These are phyloP conservation scores for Pinus albicaulis DNA, from an alignment of 75 land plant genomes.

Conservation along the genomic window DNA sequence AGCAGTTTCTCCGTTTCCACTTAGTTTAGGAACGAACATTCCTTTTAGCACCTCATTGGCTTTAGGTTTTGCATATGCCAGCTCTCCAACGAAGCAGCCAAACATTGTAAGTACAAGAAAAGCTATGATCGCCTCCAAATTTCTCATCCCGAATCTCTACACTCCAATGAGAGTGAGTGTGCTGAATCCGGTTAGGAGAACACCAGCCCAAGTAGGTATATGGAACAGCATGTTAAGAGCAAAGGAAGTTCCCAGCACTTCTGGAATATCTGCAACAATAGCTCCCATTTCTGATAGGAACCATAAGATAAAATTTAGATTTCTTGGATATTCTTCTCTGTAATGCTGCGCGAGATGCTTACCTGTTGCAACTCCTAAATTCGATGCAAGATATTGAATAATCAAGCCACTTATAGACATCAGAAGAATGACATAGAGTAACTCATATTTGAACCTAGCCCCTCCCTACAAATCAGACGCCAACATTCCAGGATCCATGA, in stretches of 20 bases:
- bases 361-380: conserved; percentile 78
- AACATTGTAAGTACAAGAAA: conserved; percentile 75
- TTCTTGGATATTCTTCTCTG: conserved; percentile 55
- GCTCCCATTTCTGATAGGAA: conserved; percentile 71
- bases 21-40: conserved; percentile 68
- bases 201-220: conserved; percentile 85
- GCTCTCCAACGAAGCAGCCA: conserved; percentile 69
- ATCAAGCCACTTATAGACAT: conserved; percentile 59
- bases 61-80: conserved; percentile 77
- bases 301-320: conserved; percentile 59
- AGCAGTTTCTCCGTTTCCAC: conserved; percentile 77
- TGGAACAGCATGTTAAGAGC: conserved; percentile 86
- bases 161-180: conserved; percentile 71
- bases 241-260: conserved; percentile 89
- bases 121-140: conserved; percentile 88
- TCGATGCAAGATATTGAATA: conserved; percentile 75
- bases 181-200: conserved; percentile 77
- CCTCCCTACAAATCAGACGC: conserved; percentile 73
- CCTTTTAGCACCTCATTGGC: conserved; percentile 70
- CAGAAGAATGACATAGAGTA: conserved; percentile 70
- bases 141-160: conserved; percentile 82
- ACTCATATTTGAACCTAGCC: conserved; percentile 57
- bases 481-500: conserved; percentile 97
- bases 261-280: conserved; percentile 83
- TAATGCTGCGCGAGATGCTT: conserved; percentile 86